Conservation (phyloP, 805 yeast genomes). For the Pichia eremophila region DNA sequence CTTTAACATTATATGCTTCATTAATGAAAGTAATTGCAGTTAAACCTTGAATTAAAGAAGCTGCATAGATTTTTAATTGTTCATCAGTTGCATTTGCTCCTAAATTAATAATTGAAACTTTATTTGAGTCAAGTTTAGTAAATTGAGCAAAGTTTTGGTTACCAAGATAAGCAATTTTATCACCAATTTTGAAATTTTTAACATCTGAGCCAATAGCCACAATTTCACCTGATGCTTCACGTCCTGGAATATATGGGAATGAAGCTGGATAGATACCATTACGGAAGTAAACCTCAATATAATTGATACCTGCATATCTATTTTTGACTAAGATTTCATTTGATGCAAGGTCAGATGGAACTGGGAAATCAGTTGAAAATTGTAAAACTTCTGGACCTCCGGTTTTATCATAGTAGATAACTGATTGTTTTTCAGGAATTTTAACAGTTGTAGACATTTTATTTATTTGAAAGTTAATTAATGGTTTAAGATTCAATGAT, state of each 20-base stretch:
- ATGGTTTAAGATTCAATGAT: no score
- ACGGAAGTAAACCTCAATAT: slow-evolving; percentile 77
- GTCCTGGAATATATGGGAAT: slow-evolving; percentile 59
- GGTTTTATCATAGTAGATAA: slow-evolving; percentile 39
- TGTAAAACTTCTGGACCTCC: slow-evolving; percentile 55
- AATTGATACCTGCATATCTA: slow-evolving; percentile 71
- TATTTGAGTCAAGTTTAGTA: slow-evolving; percentile 35
- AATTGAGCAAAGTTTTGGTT: slow-evolving; percentile 63
- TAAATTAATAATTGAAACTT: slow-evolving; percentile 35
- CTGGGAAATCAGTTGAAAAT: slow-evolving; percentile 42
- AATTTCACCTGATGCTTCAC: slow-evolving; percentile 62
- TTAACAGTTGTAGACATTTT: slow-evolving; percentile 2
- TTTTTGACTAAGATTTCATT: slow-evolving; percentile 64
- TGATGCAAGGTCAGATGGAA: slow-evolving; percentile 42
- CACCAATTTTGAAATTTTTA: slow-evolving; percentile 51
- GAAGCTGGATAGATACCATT: slow-evolving; percentile 60
- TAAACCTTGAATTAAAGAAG: slow-evolving; percentile 58
- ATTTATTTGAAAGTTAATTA: slow-evolving; percentile 1
- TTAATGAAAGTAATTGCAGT: slow-evolving; percentile 67
- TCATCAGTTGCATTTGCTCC: slow-evolving; percentile 40
- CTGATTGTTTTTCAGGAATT: slow-evolving; percentile 51
- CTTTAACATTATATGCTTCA: slow-evolving; percentile 57
- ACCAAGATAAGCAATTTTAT: slow-evolving; percentile 52
- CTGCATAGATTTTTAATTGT: slow-evolving; percentile 47
- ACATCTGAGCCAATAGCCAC: slow-evolving; percentile 57